These are phyloP conservation scores for Yamadazyma philogaea DNA, from an alignment of 805 yeast species.

Conservation along the genomic window DNA sequence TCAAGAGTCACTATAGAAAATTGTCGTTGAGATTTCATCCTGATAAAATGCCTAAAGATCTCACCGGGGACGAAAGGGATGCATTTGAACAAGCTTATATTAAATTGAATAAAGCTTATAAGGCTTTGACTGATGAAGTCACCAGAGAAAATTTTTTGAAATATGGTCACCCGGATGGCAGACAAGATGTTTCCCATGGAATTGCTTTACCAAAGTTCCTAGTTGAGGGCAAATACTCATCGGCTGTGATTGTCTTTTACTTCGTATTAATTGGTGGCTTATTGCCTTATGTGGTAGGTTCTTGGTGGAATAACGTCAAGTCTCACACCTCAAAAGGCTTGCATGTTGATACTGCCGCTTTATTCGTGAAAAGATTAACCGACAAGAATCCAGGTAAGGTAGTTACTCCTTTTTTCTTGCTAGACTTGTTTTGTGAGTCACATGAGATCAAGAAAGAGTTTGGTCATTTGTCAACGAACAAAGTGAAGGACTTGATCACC, in stretches of 20 bases:
- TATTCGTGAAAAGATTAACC: constrained; percentile 66
- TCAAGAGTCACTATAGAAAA: constrained; percentile 81
- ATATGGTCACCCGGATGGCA: constrained; percentile 98
- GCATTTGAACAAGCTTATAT: constrained; percentile 75
- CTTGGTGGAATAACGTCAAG: constrained; percentile 88
- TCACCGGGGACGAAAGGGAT: constrained; percentile 52
- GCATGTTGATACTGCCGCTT: constrained; percentile 78
- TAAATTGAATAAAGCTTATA: constrained; percentile 84
- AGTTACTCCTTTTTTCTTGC: constrained; percentile 54
- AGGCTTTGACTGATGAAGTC: constrained; percentile 87
- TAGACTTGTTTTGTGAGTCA: constrained; percentile 61
- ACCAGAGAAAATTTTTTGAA: constrained; percentile 76
- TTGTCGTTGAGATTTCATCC: constrained; percentile 89
- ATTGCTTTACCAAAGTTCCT: constrained; percentile 92
- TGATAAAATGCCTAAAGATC: constrained; percentile 73
- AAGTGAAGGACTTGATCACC: constrained; percentile 47
- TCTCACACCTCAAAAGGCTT: constrained; percentile 79
- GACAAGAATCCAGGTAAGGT: constrained; percentile 71
- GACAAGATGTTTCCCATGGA: constrained; percentile 85
- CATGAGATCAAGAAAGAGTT: constrained; percentile 54
- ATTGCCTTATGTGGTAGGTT: constrained; percentile 76
- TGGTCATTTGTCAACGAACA: constrained; percentile 33
- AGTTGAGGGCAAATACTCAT: constrained; percentile 77
- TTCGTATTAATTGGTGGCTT: constrained; percentile 70
- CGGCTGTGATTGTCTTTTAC: constrained; percentile 59